Evolutionary conservation across 2,329 filamentous ascomycete genomes (phyloP).

Genomic region (Colletotrichum filicis): DNA sequence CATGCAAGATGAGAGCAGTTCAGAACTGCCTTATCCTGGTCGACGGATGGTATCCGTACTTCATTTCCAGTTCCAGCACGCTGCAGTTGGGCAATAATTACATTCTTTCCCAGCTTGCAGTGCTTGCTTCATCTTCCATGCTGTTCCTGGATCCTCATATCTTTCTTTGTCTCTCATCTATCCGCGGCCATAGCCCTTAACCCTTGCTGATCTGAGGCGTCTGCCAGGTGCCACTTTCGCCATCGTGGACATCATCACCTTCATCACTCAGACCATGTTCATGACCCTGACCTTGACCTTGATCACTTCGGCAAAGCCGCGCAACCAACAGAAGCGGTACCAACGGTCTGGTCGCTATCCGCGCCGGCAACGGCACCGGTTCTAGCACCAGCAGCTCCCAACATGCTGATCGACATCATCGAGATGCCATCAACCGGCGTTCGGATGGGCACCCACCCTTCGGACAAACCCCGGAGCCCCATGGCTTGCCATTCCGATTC

Average conservation of each 20-base stretch:
- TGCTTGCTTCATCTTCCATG: neutral
- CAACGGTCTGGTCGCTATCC: neutral
- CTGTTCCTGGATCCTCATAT: neutral
- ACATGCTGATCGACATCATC: neutral
- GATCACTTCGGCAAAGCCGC: neutral
- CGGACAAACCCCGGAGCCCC: neutral
- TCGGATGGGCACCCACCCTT: neutral
- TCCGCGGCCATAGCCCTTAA: neutral
- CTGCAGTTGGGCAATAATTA: too few relatives aligned
- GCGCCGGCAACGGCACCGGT: neutral
- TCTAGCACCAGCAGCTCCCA: neutral
- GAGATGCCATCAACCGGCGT: neutral
- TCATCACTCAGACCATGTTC: neutral
- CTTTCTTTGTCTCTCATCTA: neutral
- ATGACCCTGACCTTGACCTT: neutral
- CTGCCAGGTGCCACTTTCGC: neutral
- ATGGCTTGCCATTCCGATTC: neutral
- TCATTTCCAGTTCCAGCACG: too few relatives aligned
- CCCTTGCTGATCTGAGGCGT: neutral
- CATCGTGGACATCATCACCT: neutral
- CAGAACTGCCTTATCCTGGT: too few relatives aligned
- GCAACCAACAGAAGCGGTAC: neutral
- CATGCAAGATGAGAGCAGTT: too few relatives aligned
- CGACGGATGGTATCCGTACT: too few relatives aligned
- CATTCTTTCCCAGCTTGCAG: neutral